Percentiles rank a stretch among this genome's conserved stretches.
These are phyloP conservation scores for Pseudozyma pruni DNA, from an alignment of 1,284 basidiomycete genomes.

Conservation along the genomic window DNA sequence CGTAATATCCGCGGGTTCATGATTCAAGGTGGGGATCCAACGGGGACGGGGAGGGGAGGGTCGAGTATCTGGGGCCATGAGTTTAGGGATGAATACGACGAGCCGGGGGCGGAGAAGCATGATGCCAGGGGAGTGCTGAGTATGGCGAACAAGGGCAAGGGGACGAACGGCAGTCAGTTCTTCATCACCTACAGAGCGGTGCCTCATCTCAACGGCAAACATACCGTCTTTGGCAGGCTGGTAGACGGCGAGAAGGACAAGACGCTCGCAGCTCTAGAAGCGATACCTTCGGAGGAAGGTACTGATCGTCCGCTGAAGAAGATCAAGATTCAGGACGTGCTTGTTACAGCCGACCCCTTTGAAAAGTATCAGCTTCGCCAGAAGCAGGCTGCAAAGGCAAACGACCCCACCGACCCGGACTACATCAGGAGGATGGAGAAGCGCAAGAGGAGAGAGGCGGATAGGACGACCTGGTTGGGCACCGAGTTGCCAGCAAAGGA, in stretches of 20 bases:
- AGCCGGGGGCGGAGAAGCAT: constrained; percentile 57
- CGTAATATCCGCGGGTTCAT: constrained; percentile 96
- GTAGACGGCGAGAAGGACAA: constrained; percentile 84
- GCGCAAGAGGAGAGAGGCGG: constrained; percentile 56
- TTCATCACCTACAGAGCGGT: constrained; percentile 70
- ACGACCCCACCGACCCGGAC: constrained; percentile 52
- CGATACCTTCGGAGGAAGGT: constrained; percentile 80
- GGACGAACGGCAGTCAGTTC: constrained; percentile 63
- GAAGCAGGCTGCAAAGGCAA: constrained; percentile 21
- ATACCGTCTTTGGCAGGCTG: constrained; percentile 91
- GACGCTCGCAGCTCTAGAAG: constrained; percentile 84
- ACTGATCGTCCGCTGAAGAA: constrained; percentile 86
- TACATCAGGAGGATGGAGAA: constrained; percentile 45
- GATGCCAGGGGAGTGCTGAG: constrained; percentile 52
- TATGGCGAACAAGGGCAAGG: constrained; percentile 65
- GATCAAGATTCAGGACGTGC: constrained; percentile 72
- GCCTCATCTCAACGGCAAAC: constrained; percentile 79
- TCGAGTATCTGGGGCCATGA: constrained; percentile 93
- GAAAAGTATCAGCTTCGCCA: constrained; percentile 50
- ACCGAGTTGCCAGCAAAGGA: constrained; percentile 19
- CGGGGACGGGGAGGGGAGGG: constrained; percentile 92
- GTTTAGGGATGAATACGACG: constrained; percentile 89
- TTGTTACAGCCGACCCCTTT: constrained; percentile 62
- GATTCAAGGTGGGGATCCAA: constrained; percentile 97
- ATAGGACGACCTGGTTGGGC: constrained; percentile 63